These are phyloP conservation scores for Schwanniomyces vanrijiae DNA, from an alignment of 805 yeast genomes.

Conservation along the genomic window DNA sequence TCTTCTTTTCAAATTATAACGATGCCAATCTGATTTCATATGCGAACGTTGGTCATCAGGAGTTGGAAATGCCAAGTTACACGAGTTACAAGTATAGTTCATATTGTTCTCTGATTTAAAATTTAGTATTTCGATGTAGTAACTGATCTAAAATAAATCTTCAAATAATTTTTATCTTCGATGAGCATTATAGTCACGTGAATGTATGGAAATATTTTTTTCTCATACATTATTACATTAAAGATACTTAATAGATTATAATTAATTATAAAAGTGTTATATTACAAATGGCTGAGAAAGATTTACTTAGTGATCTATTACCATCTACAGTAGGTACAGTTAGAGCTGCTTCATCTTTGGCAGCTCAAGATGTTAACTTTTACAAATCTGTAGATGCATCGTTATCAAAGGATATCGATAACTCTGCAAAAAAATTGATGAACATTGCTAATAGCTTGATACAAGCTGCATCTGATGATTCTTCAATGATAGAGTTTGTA, in stretches of 20 bases:
- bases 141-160: not conserved
- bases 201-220: not conserved
- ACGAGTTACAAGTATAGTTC: conserved; percentile 76
- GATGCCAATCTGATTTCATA: conserved; percentile 98
- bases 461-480: conserved; percentile 27
- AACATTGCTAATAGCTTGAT: conserved; percentile 18
- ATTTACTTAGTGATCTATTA: conserved; percentile 23
- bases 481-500: conserved; percentile 32
- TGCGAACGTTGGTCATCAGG: conserved; percentile 88
- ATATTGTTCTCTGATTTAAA: conserved; percentile 5
- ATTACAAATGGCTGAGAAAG: not conserved
- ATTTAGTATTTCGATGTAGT: not conserved
- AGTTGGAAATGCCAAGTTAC: conserved; percentile 74
- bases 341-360: conserved; percentile 66
- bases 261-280: not conserved
- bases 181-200: conserved; percentile 7
- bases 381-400: conserved; percentile 59
- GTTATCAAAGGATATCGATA: conserved; percentile 39
- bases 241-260: not conserved
- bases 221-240: not conserved
- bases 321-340: conserved; percentile 57
- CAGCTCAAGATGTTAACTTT: conserved; percentile 80
- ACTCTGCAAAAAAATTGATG: conserved; percentile 42
- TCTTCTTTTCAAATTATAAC: conserved; percentile 91
- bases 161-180: conserved; percentile 2